phyloP scores from a whole-genome alignment of 257 asterid species.

The Fraxinus americana region DNA sequence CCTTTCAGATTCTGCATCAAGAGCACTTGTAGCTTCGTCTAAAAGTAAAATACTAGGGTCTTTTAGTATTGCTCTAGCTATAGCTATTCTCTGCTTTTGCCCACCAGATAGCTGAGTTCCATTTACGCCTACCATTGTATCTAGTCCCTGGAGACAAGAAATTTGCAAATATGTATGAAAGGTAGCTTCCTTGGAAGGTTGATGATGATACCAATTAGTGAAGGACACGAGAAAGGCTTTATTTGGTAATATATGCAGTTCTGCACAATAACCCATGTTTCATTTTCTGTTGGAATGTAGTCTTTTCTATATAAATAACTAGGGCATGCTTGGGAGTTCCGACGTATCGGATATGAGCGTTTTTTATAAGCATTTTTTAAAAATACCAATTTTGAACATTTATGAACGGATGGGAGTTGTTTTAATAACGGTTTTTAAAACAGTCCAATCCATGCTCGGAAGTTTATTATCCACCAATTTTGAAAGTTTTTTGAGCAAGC shows the following conservation, averaged over 20 bases:
- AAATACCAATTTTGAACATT: too few species aligned
- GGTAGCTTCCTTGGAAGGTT: not conserved
- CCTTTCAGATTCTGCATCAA: conserved; percentile 58
- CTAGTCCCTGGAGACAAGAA: conserved; percentile 35
- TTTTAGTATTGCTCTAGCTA: conserved; percentile 59
- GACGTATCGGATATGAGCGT: too few species aligned
- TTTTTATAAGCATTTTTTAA: too few species aligned
- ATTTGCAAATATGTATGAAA: not conserved
- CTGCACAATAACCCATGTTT: not conserved
- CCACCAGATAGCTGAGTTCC: conserved; percentile 66
- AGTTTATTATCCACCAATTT: too few species aligned
- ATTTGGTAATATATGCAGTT: not conserved
- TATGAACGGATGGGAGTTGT: too few species aligned
- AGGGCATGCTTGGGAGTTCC: too few species aligned
- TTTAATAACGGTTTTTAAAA: too few species aligned
- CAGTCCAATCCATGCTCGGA: too few species aligned
- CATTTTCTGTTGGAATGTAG: conserved; percentile 16
- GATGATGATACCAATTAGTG: not conserved
- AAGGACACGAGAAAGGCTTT: not conserved
- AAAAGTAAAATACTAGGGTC: conserved; percentile 54
- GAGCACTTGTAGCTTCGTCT: conserved; percentile 68
- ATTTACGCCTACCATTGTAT: conserved; percentile 46
- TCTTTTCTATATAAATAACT: not conserved
- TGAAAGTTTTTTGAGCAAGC: too few species aligned
- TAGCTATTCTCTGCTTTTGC: conserved; percentile 64